These are phyloP conservation scores for Tephrocybe sp. DNA, from an alignment of 768 basidiomycete genomes.

Conservation along the genomic window DNA sequence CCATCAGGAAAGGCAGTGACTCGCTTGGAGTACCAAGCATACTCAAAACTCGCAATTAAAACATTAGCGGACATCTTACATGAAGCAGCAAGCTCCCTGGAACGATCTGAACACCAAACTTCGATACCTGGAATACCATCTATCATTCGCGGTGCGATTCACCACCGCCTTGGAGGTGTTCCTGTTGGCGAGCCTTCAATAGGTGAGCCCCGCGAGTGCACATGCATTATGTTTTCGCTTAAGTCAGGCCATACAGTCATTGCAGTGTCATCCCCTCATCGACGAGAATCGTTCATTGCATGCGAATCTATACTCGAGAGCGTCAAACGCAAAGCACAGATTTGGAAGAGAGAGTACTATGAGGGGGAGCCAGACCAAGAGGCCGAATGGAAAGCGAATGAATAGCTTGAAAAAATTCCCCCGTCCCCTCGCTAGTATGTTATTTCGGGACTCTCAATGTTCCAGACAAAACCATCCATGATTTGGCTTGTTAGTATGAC, in stretches of 20 bases:
- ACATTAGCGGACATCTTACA: conserved; percentile 64
- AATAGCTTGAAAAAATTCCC: conserved; percentile 13
- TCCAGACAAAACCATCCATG: no score
- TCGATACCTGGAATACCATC: conserved; percentile 23
- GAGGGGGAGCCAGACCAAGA: conserved; percentile 60
- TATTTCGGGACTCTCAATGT: not conserved
- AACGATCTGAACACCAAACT: conserved; percentile 42
- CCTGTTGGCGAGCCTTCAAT: conserved; percentile 81
- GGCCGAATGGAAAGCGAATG: conserved; percentile 72
- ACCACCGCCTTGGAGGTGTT: conserved; percentile 77
- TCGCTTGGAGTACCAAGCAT: conserved; percentile 79
- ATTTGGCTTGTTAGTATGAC: not conserved
- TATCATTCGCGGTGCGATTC: conserved; percentile 59
- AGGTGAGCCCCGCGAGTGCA: conserved; percentile 24
- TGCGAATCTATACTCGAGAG: conserved; percentile 85
- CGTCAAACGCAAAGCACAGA: conserved; percentile 78
- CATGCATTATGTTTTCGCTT: not conserved
- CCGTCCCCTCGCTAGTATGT: no score
- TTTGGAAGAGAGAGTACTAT: conserved; percentile 92
- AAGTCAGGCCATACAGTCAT: conserved; percentile 44
- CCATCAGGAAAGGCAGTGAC: conserved; percentile 65
- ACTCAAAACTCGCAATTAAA: conserved; percentile 76
- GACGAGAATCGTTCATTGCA: conserved; percentile 75
- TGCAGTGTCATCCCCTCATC: conserved; percentile 80
- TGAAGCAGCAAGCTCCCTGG: conserved; percentile 37